Evolutionary conservation across 2,329 filamentous ascomycete genomes (phyloP), one percentile per base, ranked within the genome.

Genomic region (Hypoxylon sp.): DNA sequence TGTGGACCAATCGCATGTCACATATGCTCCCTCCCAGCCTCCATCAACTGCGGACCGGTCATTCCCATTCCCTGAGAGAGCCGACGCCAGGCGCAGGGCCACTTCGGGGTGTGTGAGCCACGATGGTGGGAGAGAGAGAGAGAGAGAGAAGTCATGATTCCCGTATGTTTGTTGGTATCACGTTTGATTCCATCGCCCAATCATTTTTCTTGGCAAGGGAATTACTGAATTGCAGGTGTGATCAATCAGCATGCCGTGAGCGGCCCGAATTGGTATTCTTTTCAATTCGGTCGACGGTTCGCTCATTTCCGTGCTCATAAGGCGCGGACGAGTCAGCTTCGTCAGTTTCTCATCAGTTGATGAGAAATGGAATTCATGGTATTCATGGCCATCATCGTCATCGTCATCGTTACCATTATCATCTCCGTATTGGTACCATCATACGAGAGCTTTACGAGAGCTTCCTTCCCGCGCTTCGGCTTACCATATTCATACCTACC

Each of bases 31-130:
- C 34, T 59, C 30, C 45, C 27, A 47, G 32, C 41, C 34, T 59
- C 30, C 45, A 37, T 34, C 16, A 25, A 11, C 29, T 37, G 55
- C 61, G 43, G 57, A 32, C 56, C 43, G 51, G 51, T 43, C 19
- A 32, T 47, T 59, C 50, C 54, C n/a, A n/a, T n/a, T n/a, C n/a
- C 61, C 48, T 53, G 32, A 19, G 50, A 69, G 61, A 69, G 61
- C 68, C 66, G 66, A 67, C 25, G 61, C 55, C 61, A 69, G 61
- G 63, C 66, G 68, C 41, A 61, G 29, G 61, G 53, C 34, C 51
- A 37, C 48, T 52, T 68, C 65, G 61, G 67, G 51, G 46, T 65
- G 62, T 27, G 56, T 61, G 45, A 47, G 48, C 25, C 29, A 56
- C 30, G 45, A 59, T 52, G 52, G 47, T 56, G 61, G n/a, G n/a